A percentile compares a stretch with the other conserved stretches of the same genome.
These are phyloP conservation scores for Mycena chlorophos DNA, from an alignment of 768 basidiomycete species.

Conservation along the genomic window DNA sequence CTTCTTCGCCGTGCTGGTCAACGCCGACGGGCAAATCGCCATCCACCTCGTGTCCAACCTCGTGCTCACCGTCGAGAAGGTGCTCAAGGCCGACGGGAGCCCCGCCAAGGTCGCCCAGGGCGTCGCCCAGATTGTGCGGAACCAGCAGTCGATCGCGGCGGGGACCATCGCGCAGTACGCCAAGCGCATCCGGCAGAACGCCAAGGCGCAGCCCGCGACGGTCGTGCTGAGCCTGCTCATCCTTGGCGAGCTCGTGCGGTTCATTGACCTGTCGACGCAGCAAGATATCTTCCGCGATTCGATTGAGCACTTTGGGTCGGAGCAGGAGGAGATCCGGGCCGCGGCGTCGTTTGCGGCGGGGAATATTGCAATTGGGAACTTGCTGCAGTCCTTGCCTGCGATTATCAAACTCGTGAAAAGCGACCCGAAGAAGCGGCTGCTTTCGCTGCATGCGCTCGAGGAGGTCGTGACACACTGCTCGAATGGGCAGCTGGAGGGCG, in stretches of 20 bases:
- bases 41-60: conserved; percentile 80
- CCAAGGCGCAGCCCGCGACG: conserved; percentile 65
- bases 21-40: conserved; percentile 80
- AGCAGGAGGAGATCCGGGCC: conserved; percentile 83
- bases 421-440: conserved; percentile 75
- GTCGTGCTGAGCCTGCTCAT: conserved; percentile 84
- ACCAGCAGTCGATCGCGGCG: conserved; percentile 68
- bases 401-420: conserved; percentile 78
- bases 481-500: conserved; percentile 76
- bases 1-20: conserved; percentile 82
- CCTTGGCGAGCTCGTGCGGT: conserved; percentile 90
- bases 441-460: conserved; percentile 90
- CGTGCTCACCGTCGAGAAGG: conserved; percentile 64
- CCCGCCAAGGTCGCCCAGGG: conserved; percentile 80
- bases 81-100: conserved; percentile 55
- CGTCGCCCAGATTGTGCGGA: conserved; percentile 78
- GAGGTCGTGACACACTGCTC: conserved; percentile 95
- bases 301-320: conserved; percentile 71
- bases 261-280: conserved; percentile 84
- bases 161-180: conserved; percentile 85
- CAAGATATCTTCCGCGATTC: conserved; percentile 74
- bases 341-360: conserved; percentile 96
- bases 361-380: conserved; percentile 93
- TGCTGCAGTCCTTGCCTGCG: conserved; percentile 80
- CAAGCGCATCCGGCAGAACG: conserved; percentile 61